phyloP scores from a whole-genome alignment of 2,329 filamentous ascomycete genomes.

The Aspergillus neoniger region DNA sequence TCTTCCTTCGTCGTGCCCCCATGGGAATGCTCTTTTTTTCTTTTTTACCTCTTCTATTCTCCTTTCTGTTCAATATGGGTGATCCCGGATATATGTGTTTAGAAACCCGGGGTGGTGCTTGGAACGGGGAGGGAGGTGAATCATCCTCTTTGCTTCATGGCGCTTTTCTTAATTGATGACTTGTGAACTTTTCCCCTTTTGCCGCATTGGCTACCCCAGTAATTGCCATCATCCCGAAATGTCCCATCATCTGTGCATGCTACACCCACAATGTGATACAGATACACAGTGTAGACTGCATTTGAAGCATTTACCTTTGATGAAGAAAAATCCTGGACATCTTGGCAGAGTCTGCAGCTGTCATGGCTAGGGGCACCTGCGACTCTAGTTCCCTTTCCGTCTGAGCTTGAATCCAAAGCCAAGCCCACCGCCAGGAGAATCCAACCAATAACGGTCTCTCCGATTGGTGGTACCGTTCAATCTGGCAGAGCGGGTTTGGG shows the following conservation, averaged over 20 bases:
- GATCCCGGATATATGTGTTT: background rate
- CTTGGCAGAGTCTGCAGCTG: background rate
- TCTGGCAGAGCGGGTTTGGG: background rate
- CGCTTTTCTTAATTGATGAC: slow-evolving; percentile 3
- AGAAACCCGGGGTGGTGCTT: background rate
- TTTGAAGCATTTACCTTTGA: background rate
- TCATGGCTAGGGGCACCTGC: too few species aligned
- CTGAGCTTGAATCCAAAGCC: background rate
- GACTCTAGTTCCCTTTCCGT: background rate
- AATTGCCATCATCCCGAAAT: background rate
- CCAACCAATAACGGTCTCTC: background rate
- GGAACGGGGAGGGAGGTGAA: background rate
- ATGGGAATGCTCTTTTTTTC: background rate
- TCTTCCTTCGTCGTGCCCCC: background rate
- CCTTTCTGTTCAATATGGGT: background rate
- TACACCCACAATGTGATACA: background rate
- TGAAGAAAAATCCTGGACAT: background rate
- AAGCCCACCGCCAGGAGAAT: background rate
- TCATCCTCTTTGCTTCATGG: background rate
- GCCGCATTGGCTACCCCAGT: background rate
- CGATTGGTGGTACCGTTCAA: background rate
- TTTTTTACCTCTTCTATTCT: too few species aligned
- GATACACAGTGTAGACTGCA: background rate
- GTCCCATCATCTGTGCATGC: background rate
- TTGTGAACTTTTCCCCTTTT: background rate